Base-by-base conservation (phyloP, 2,329 filamentous ascomycete genomes). In the Cryphonectria radicalis region DNA sequence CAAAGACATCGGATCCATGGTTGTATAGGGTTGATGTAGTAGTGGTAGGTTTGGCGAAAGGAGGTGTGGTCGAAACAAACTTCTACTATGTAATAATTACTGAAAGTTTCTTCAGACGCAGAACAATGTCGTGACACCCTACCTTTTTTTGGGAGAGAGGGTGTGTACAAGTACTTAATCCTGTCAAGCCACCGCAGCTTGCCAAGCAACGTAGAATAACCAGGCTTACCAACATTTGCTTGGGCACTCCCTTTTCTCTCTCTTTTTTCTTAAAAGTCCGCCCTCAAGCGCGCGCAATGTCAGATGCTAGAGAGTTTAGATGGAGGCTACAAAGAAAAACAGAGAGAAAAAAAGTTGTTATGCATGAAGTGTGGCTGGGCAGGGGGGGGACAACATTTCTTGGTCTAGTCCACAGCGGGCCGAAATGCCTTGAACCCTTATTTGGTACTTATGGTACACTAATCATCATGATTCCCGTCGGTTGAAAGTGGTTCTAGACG, bases 131-230 rank as follows among this genome's bases (percentile, higher is more conserved):
- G 46, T 22, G 22, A 11, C 46, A n/a, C 22, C 7, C 46, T 10
- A 6, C 46, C 5, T 7, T 46, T 22, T 46, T 7, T 46, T 6
- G 40, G 17, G 43, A 17, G 42, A 32, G 32, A 32, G 32, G 32
- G 32, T 32, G 32, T 32, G 32, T 32, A 32, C 32, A 32, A 11
- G 17, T 8, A 22, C 46, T 57, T 14, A 7, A 40, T 19, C 35
- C 22, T 62, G 32, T 62, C 59, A 62, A 62, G 59, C 59, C 59
- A 62, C 55, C 57, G 59, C 19, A 19, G 28, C 59, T 14, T 37
- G 19, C 35, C 35, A 62, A 62, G 59, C 59, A 35, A 62, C 59
- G 19, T 40, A 22, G 32, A 28, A 17, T 22, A 32, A 22, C 28
- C 57, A 35, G 22, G 59, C 59, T 62, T n/a, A 62, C 35, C 32